phyloP scores from a whole-genome alignment of 2,329 filamentous ascomycete genomes.

The Aaosphaeria pasadenensis region DNA sequence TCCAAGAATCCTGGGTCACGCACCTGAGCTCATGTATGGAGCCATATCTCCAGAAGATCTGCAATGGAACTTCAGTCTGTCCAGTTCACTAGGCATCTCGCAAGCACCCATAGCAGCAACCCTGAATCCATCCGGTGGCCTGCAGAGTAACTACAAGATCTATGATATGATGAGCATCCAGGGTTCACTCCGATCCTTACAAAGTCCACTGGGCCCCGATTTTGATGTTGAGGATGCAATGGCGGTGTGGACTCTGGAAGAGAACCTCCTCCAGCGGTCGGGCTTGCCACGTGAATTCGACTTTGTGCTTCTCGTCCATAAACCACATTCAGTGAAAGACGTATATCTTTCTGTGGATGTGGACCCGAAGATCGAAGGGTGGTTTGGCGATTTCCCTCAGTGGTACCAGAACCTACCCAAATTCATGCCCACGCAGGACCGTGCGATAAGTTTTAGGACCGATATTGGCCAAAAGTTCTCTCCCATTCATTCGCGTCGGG shows the following conservation, averaged over 20 bases:
- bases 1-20: constrained; percentile 49
- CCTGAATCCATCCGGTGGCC: constrained; percentile 40
- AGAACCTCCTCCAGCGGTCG: constrained; percentile 48
- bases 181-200: constrained; percentile 43
- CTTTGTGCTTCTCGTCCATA: constrained; percentile 49
- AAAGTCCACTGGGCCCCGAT: constrained; percentile 30
- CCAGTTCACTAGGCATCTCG: constrained; percentile 46
- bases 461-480: constrained; percentile 46
- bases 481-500: constrained; percentile 29
- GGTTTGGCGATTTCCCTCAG: constrained; percentile 41
- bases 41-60: constrained; percentile 47
- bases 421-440: constrained; percentile 39
- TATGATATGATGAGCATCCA: constrained; percentile 53
- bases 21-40: constrained; percentile 50
- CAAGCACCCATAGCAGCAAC: constrained; percentile 43
- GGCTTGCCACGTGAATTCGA: constrained; percentile 52
- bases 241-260: constrained; percentile 51
- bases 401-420: constrained; percentile 37
- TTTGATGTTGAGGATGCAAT: constrained; percentile 45
- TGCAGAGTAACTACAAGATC: constrained; percentile 42
- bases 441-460: constrained; percentile 38
- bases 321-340: constrained; percentile 39
- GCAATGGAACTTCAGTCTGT: constrained; percentile 48
- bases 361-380: constrained; percentile 41
- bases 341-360: constrained; percentile 43